Evolutionary conservation across 768 basidiomycete species (phyloP).

Genomic region (Hypholoma sublateritium): DNA sequence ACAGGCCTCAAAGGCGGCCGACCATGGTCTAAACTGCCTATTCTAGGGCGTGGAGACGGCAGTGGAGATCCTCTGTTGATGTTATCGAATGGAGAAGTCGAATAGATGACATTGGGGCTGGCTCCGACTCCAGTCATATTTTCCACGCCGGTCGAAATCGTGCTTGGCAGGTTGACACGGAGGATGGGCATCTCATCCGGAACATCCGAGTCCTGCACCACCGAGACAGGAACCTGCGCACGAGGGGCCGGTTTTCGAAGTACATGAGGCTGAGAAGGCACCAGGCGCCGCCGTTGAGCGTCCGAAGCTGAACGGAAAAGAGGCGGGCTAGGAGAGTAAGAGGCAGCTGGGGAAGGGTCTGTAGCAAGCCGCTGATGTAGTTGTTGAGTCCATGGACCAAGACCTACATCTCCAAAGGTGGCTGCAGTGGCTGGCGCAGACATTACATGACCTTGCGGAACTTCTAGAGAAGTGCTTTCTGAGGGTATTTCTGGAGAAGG

Average conservation of each 20-base stretch:
- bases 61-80: not conserved
- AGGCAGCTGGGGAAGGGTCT: conserved; percentile 25
- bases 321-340: conserved; percentile 13
- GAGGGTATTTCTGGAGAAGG: conserved; percentile 37
- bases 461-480: not conserved
- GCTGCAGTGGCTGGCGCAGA: not conserved
- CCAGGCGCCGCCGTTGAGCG: conserved; percentile 17
- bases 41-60: conserved; percentile 20
- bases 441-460: not conserved
- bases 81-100: conserved; percentile 27
- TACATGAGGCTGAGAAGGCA: conserved; percentile 26
- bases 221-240: conserved; percentile 62
- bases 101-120: conserved; percentile 33
- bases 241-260: conserved; percentile 65
- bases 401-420: not conserved
- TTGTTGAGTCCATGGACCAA: conserved; percentile 7
- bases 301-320: conserved; percentile 21
- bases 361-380: conserved; percentile 39
- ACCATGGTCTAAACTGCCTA: conserved; percentile 19
- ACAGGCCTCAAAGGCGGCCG: conserved; percentile 29
- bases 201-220: conserved; percentile 42
- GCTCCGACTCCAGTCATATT: conserved; percentile 72
- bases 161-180: conserved; percentile 52
- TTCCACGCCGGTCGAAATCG: conserved; percentile 47
- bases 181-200: conserved; percentile 13